phyloP scores from a whole-genome alignment of 1,284 basidiomycete species.

The Ustilago loliicola region DNA sequence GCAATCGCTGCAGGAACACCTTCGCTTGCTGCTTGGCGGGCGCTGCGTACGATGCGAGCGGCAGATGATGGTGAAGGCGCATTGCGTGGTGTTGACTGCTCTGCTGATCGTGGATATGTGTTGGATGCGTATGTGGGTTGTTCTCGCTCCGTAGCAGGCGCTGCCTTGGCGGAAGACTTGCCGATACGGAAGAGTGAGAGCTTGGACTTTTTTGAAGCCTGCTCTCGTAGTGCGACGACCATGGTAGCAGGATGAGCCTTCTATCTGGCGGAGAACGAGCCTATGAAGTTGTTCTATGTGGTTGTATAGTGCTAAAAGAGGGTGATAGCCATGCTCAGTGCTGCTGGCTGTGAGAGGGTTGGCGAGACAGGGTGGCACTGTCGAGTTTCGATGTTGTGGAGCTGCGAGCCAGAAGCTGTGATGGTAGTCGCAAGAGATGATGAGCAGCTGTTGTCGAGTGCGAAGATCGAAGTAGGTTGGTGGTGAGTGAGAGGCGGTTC shows the following conservation, averaged over 20 bases:
- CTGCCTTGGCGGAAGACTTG: conserved; percentile 22
- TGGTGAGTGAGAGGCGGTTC: not conserved
- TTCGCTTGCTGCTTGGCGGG: conserved; percentile 12
- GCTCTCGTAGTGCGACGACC: conserved; percentile 31
- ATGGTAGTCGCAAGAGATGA: not conserved
- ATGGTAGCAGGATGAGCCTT: conserved; percentile 11
- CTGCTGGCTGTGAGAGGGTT: not conserved
- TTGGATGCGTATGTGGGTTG: not conserved
- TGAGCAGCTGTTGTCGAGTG: not conserved
- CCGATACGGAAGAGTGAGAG: conserved; percentile 49
- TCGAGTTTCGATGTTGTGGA: not conserved
- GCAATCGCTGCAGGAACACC: not conserved
- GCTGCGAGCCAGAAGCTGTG: too few species aligned
- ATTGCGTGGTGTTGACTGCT: not conserved
- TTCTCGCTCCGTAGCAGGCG: not conserved
- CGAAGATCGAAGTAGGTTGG: not conserved
- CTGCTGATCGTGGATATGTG: not conserved
- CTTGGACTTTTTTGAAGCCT: conserved; percentile 39
- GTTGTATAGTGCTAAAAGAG: not conserved
- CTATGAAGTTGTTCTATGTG: not conserved
- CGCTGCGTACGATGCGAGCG: not conserved
- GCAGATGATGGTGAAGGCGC: not conserved
- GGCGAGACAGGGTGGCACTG: not conserved
- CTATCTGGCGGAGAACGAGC: not conserved
- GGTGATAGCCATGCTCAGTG: not conserved